A percentile compares a stretch with the other conserved stretches of the same genome.
phyloP scores from a whole-genome alignment of 768 basidiomycete genomes.

The Chlorophyllum brunneum region DNA sequence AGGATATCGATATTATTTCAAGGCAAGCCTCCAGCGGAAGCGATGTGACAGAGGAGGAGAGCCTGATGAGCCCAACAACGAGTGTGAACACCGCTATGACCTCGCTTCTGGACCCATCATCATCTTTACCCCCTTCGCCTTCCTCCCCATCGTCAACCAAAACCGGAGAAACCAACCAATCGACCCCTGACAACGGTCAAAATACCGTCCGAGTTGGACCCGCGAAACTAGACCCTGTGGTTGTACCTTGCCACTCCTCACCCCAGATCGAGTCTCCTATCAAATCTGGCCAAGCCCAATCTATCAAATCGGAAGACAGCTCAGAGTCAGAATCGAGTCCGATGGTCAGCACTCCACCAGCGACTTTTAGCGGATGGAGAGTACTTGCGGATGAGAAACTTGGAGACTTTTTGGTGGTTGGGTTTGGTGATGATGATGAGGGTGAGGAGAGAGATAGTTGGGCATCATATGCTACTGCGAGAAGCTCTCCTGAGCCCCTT shows the following conservation, averaged over 20 bases:
- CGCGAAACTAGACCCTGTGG: background rate
- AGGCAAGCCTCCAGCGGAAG: constrained; percentile 4
- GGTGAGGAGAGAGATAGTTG: constrained; percentile 24
- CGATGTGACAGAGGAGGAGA: constrained; percentile 6
- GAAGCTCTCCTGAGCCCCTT: constrained; percentile 23
- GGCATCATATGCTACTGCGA: constrained; percentile 33
- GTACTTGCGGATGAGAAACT: constrained; percentile 13
- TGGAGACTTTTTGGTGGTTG: constrained; percentile 10
- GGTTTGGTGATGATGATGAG: background rate
- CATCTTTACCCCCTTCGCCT: constrained; percentile 15
- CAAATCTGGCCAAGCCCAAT: too few species aligned
- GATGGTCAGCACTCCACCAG: constrained; percentile 9
- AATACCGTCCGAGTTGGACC: background rate
- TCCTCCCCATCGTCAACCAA: constrained; percentile 11
- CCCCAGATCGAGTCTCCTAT: too few species aligned
- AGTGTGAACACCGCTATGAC: constrained; percentile 12
- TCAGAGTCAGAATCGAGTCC: constrained; percentile 2
- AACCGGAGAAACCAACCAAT: background rate
- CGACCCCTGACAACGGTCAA: background rate
- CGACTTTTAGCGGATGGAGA: constrained; percentile 8
- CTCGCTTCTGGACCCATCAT: constrained; percentile 14
- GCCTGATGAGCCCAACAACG: background rate
- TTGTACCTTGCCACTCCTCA: background rate
- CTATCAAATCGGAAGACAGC: background rate
- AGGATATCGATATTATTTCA: constrained; percentile 14